Evolutionary conservation across 176 grass and related monocot genomes (phyloP), one percentile per base, ranked within the genome.

Genomic region (Alloteropsis semialata): DNA sequence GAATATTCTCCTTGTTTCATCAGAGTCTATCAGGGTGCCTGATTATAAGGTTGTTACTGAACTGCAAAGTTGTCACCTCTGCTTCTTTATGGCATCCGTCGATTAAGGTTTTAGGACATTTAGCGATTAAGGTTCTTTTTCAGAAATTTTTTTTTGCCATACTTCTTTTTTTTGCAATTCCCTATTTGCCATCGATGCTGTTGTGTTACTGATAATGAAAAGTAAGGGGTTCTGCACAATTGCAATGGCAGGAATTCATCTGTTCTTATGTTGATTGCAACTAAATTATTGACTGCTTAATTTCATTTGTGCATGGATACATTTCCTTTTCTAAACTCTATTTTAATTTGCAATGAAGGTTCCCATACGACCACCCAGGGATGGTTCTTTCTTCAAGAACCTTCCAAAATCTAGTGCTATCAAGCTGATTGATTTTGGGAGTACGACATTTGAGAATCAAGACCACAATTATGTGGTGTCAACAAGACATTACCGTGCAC

Each of bases 401-500:
- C 87, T 98, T 75, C 96, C 96, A 62, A 98, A 89, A 88, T 95
- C 92, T 56, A 95, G 92, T 88, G 90, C 91, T 81, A 95, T 98
- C 78, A 98, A 98, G 84, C 79, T 95, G 4, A 98, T 98, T 71
- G 96, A 98, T 84, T 98, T 98, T 91, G 96, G 96, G 46, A 93
- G 92, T 36, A 90, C 96, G 30, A 95, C 92, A 84, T 98, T 95
- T 64, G 96, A 94, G 70, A 85, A 93, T 59, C 92, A 98, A 86
- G 92, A 98, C 49, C 96, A 93, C 67, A 95, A 92, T 86, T 95
- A 98, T 65, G 90, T 98, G 14, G 92, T 98, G 54, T 95, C 96
- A 19, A 98, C 96, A 75, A 88, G 96, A 56, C 92, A 95, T 91
- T 98, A 98, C 75, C 90, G 96, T 58, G 96, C 96, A 17, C 96